phyloP scores from a whole-genome alignment of 306 rosid species.

The Glycine latifolia region DNA sequence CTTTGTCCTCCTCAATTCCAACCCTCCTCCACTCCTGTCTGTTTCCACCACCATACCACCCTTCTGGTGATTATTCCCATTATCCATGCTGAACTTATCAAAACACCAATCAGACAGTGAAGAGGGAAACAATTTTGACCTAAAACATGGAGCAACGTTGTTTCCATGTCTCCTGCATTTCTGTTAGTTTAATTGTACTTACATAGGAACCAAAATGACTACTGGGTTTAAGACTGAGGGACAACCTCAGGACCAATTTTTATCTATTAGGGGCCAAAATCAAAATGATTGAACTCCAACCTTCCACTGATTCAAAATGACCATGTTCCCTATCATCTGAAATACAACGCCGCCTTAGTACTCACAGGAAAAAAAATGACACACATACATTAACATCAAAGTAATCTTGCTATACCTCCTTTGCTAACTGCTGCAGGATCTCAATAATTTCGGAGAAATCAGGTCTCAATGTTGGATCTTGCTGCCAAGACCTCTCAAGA shows the following conservation, averaged over 20 bases:
- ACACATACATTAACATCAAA: neutral
- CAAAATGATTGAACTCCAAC: neutral
- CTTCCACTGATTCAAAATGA: neutral
- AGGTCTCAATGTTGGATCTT: conserved; percentile 81
- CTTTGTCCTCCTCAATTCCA: no score
- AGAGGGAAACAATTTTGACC: no score
- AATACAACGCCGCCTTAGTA: neutral
- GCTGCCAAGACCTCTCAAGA: conserved; percentile 93
- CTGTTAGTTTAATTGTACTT: neutral
- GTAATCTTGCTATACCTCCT: conserved; percentile 60
- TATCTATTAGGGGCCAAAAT: neutral
- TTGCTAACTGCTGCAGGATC: conserved; percentile 66
- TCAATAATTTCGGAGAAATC: conserved; percentile 85
- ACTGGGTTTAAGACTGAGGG: neutral
- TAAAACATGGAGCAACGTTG: neutral
- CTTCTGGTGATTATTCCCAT: no score
- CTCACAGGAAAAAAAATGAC: neutral
- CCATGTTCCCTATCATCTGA: neutral
- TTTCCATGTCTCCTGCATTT: neutral
- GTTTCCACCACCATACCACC: no score
- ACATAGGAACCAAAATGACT: neutral
- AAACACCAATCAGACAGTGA: no score
- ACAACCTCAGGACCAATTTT: neutral
- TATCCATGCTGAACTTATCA: no score
- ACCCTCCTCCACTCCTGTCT: no score